Evolutionary conservation across 805 yeast genomes (phyloP), one percentile per base, ranked within the genome.

Genomic region (Saccharomycopsis guyanensis): DNA sequence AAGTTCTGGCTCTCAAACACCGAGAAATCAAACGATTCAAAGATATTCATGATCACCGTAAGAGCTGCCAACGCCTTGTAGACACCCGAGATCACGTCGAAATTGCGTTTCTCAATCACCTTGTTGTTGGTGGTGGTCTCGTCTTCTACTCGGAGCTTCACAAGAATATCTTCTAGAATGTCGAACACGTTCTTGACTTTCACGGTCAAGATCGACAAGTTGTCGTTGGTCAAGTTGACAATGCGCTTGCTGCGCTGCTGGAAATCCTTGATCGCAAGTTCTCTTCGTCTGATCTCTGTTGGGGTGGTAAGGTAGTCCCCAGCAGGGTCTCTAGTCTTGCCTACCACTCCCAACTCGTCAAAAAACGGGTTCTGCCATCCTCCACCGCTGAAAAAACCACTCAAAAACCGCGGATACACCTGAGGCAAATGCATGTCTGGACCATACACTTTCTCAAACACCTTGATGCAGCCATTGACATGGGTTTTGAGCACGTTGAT

Each of bases 361-460:
- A 76, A 74, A 53, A 81, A 80, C 22, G 85, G 86, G 55, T 82
- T 82, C 40, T 76, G 73, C 82, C 88, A 83, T 50, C 80, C 79
- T n/a, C 89, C 91, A 15, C 88, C 91, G 54, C 79, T 79, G 59
- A 79, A 83, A 45, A 74, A 76, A 24, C 78, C 78, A 36, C 72
- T 69, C 16, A 84, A 62, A 55, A 83, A 80, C 49, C 93, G 68
- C 6, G 93, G 88, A 53, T 79, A 76, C 2, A 80, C 64, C 57
- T 82, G 82, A 0, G 91, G 93, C 31, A 81, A 51, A 22, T 16
- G 2, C 39, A 45, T 22, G 31, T 46, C 43, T 18, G 43, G 16
- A 8, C 15, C 18, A 20, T 39, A 22, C 16, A 45, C 24, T 29
- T 44, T 45, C 10, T 40, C n/a, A 29, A 45, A 49, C 3, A 33